Evolutionary conservation across 1,139 yeast genomes (phyloP).

Genomic region (Ogataea hybrid): DNA sequence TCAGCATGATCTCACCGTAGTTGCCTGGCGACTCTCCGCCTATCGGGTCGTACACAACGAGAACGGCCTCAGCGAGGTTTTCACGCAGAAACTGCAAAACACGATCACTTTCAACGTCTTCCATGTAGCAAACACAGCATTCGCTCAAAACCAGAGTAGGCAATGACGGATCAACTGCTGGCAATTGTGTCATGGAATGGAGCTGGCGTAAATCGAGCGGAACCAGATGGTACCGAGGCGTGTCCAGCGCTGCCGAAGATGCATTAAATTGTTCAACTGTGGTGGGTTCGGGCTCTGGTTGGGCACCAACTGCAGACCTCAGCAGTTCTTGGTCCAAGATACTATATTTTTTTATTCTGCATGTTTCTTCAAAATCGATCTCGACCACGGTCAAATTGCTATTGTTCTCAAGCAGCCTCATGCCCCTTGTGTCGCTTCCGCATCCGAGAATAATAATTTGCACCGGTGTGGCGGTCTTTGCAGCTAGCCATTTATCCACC

Average conservation of each 20-base stretch:
- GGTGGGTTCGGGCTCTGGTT: slow-evolving; percentile 14
- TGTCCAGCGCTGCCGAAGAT: slow-evolving; percentile 36
- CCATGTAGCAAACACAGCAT: slow-evolving; percentile 83
- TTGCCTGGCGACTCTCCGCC: slow-evolving; percentile 41
- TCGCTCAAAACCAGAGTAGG: slow-evolving; percentile 84
- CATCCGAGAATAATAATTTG: slow-evolving; percentile 88
- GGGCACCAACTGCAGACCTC: slow-evolving; percentile 20
- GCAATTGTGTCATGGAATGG: slow-evolving; percentile 8
- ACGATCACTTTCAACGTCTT: slow-evolving; percentile 51
- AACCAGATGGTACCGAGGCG: slow-evolving; percentile 49
- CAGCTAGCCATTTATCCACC: slow-evolving; percentile 47
- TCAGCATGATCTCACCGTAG: slow-evolving; percentile 82
- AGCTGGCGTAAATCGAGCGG: slow-evolving; percentile 54
- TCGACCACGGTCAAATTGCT: slow-evolving; percentile 55
- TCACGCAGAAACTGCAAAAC: slow-evolving; percentile 46
- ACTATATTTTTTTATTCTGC: slow-evolving; percentile 56
- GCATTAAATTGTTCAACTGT: slow-evolving; percentile 21
- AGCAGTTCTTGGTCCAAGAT: slow-evolving; percentile 39
- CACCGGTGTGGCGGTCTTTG: slow-evolving; percentile 31
- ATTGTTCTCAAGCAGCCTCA: slow-evolving; percentile 41
- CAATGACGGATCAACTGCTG: slow-evolving; percentile 33
- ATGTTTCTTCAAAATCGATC: slow-evolving; percentile 69
- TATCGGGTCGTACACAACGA: slow-evolving; percentile 83
- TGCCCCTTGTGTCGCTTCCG: slow-evolving; percentile 91
- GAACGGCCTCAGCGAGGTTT: slow-evolving; percentile 33